These are phyloP conservation scores for Daldinia eschscholtzii DNA, from an alignment of 2,329 filamentous ascomycete genomes.

Conservation along the genomic window DNA sequence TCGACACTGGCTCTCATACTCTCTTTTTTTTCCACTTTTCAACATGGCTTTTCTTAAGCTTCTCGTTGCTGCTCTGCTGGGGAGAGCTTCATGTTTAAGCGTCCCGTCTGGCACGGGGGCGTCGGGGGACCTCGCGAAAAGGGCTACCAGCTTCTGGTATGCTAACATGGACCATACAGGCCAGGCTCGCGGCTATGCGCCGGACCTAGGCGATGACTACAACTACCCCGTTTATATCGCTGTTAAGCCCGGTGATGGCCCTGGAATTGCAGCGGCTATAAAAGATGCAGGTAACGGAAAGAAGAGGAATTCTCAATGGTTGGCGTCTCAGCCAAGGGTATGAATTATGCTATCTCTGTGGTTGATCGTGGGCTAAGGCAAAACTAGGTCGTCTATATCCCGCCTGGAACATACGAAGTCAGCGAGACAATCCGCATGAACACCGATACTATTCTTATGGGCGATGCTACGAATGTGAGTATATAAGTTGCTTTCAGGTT, in stretches of 20 bases:
- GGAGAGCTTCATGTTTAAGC: conserved; percentile 21
- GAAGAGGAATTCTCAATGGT: conserved; percentile 55
- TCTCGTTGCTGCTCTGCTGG: conserved; percentile 25
- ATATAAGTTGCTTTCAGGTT: background rate
- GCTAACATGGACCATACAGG: conserved; percentile 58
- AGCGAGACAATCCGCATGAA: conserved; percentile 57
- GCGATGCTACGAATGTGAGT: conserved; percentile 58
- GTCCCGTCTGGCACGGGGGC: conserved; percentile 20
- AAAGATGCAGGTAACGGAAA: conserved; percentile 53
- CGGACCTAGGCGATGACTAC: conserved; percentile 56
- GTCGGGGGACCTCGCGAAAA: conserved; percentile 13
- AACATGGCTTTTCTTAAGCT: conserved; percentile 30
- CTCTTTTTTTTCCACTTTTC: conserved; percentile 10
- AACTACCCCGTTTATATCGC: conserved; percentile 56
- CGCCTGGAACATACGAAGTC: conserved; percentile 58
- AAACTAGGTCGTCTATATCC: conserved; percentile 58
- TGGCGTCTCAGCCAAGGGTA: conserved; percentile 59
- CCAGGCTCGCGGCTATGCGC: conserved; percentile 55
- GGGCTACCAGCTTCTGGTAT: conserved; percentile 56
- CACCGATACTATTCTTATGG: conserved; percentile 61
- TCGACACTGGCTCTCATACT: conserved; percentile 2
- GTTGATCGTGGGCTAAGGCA: conserved; percentile 7
- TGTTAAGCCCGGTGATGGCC: conserved; percentile 55
- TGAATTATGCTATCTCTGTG: background rate
- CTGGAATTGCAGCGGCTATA: conserved; percentile 57